phyloP scores from a whole-genome alignment of 2,329 filamentous ascomycete species.

The Trichophyton mentagrophytes region DNA sequence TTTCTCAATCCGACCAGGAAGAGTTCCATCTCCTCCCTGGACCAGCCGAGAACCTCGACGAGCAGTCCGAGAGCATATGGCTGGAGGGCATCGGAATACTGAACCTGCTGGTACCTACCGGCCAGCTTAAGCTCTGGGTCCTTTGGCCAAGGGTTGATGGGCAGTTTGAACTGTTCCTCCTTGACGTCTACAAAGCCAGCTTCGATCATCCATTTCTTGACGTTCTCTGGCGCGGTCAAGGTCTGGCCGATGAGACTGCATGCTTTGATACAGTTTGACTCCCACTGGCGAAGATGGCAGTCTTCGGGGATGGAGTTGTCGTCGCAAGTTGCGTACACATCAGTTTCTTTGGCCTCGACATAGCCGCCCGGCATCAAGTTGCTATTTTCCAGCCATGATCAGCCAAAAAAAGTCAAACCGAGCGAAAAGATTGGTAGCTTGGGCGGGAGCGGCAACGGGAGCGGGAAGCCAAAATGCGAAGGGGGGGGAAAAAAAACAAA shows the following conservation, averaged over 20 bases:
- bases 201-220: constrained; percentile 42
- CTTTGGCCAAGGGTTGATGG: constrained; percentile 20
- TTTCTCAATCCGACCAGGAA: constrained; percentile 4
- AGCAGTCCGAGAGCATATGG: constrained; percentile 5
- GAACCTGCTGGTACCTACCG: constrained; percentile 2
- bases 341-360: constrained; percentile 31
- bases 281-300: constrained; percentile 29
- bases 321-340: constrained; percentile 10
- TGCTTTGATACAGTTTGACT: constrained; percentile 32
- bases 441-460: background rate
- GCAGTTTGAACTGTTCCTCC: constrained; percentile 26
- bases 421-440: background rate
- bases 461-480: background rate
- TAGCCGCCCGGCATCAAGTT: constrained; percentile 47
- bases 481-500: background rate
- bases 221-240: constrained; percentile 40
- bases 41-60: constrained; percentile 6
- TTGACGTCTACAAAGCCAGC: constrained; percentile 47
- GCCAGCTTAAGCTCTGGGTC: constrained; percentile 9
- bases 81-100: constrained; percentile 5
- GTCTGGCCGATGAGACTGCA: constrained; percentile 34
- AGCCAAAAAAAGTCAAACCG: background rate
- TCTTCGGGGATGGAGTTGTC: constrained; percentile 9
- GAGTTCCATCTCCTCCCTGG: constrained; percentile 4
- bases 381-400: constrained; percentile 11